phyloP scores from a whole-genome alignment of 2,329 filamentous ascomycete species.

The Penicillium crustosum region DNA sequence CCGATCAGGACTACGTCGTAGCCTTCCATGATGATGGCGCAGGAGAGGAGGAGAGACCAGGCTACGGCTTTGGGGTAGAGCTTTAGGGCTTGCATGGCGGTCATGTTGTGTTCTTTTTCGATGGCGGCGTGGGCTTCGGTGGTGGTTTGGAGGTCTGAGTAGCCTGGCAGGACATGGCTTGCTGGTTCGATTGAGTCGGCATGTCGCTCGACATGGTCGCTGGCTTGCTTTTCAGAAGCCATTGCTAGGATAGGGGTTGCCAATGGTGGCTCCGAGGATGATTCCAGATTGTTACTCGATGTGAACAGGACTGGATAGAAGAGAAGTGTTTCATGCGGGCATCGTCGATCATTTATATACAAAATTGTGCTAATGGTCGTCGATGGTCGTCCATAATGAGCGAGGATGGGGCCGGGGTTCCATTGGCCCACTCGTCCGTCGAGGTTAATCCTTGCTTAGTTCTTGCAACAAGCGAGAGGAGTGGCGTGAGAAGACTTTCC shows the following conservation, averaged over 20 bases:
- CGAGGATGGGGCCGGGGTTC: not conserved
- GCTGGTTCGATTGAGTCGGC: not conserved
- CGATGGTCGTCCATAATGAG: not conserved
- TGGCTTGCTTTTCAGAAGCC: constrained; percentile 7
- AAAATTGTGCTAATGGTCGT: not conserved
- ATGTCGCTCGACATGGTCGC: constrained; percentile 4
- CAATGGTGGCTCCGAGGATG: not conserved
- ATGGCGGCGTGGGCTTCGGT: constrained; percentile 30
- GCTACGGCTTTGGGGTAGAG: constrained; percentile 38
- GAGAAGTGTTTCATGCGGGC: not conserved
- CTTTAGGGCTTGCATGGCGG: constrained; percentile 31
- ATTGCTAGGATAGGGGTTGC: not conserved
- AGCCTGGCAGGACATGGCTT: constrained; percentile 28
- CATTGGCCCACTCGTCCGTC: constrained; percentile 3
- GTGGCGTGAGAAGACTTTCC: constrained; percentile 4
- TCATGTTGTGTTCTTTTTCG: constrained; percentile 38
- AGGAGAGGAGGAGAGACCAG: constrained; percentile 41
- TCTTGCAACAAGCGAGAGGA: not conserved
- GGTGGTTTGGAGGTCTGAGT: constrained; percentile 7
- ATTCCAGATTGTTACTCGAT: not conserved
- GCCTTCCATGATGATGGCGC: constrained; percentile 44
- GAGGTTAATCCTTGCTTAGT: not conserved
- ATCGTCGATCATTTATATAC: not conserved
- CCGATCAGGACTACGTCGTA: constrained; percentile 41
- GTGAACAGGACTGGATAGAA: not conserved